Base-by-base conservation (phyloP, 331 rosid genomes). In the Rhamnella rubrinervis region DNA sequence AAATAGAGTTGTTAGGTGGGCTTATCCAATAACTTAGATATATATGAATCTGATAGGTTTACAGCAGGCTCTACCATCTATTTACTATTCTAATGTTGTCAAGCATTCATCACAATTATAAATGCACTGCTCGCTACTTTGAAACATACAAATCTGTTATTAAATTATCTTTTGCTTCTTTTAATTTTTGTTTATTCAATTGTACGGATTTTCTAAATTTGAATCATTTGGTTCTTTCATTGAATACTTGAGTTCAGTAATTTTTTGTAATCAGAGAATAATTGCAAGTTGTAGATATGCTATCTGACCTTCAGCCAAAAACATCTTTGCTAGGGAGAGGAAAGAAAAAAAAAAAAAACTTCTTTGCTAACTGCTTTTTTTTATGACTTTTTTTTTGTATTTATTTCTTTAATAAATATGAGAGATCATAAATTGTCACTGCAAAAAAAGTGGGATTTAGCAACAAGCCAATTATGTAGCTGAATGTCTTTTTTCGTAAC, bases 11-110 rank as follows among this genome's bases (percentile, higher is more conserved):
- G 82, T 85, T 75, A 85, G 89, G 59, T 91, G 96, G 96, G 85
- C 96, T 77, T 96, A 91, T 68, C 98, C 98, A 57, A 93, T 93
- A 72, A 91, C 92, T 7, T 91, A 81, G 68, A 68, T 88, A 88
- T 74, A 55, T 93, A 28, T 88, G 97, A 91, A 75, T 81, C 86
- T 61, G 82, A 85, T 61, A 76, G 76, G 71, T 91, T 93, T 78
- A 91, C 97, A 76, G 97, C 88, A 77, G 73, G 84, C 73, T 75
- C 74, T 61, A 28, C 37, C 61, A 40, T 63, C 58, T 50, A 19
- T 28, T 18, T 55, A 5, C 51, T 28, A 5, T 50, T 62, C 56
- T 35, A 18, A 18, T 17, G 12, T 6, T 68, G 38, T 4, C 19
- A 3, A 38, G 17, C 14, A 12, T 65, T 21, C 51, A 39, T 39